Evolutionary conservation across 2,329 filamentous ascomycete species (phyloP), one percentile per base, ranked within the genome.

Genomic region (Acephala macrosclerotiorum): DNA sequence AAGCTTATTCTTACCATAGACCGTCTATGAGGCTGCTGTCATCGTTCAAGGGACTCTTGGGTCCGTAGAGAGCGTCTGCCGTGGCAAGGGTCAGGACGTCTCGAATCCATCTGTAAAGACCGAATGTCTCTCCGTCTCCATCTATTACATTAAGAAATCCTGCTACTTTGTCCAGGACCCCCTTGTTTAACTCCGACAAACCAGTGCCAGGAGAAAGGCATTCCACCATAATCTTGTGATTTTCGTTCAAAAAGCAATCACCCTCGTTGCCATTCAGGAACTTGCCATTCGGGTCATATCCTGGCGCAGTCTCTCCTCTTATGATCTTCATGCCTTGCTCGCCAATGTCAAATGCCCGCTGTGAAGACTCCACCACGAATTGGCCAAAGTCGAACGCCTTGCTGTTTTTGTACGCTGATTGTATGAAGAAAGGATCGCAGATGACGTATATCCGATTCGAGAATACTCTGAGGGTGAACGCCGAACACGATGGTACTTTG

Each of bases 401-500:
- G 16, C 76, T 77, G 47, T 73, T 72, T 25, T 80, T 79, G 38
- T 82, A 77, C 16, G 80, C 77, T 2, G 78, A 71, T 38, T 78
- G 76, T 14, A 82, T 76, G 5, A 85, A 70, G 1, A 73, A 67
- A 2, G 83, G 79, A 7, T 79, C 77, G 64, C 77, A 80, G 22
- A 84, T 78, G 36, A 80, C 73, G 71, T 85, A 85, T 33, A 83
- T 74, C 45, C 80, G 80, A 36, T 77, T 74, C 35, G 75, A 77
- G 33, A 82, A 75, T 71, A 84, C 80, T 33, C 79, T 79, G 3
- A 85, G 72, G 0, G 83, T 83, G 59, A 80, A 82, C 40, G 82
- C 80, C 11, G 72, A 72, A 49, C 66, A 68, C 67, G 68, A 0
- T 63, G 72, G 51, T 16, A 68, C 38, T 74, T 74, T 68, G 11